Percentiles rank a stretch among this genome's conserved stretches.
These are phyloP conservation scores for Candida tetrigidarum DNA, from an alignment of 1,139 yeast genomes.

Conservation along the genomic window DNA sequence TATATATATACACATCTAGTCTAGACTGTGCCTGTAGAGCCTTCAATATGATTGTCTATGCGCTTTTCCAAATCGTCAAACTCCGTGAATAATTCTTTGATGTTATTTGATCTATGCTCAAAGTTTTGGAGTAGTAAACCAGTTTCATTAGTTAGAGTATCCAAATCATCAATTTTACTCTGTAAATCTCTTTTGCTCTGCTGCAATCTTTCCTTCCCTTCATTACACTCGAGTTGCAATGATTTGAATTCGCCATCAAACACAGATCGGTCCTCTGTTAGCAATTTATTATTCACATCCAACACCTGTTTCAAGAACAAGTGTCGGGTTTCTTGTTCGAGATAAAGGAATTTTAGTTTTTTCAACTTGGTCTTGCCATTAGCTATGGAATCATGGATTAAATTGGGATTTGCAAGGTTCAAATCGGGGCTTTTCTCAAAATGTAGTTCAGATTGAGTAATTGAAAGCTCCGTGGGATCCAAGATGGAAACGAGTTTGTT, in stretches of 20 bases:
- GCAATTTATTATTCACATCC: background rate
- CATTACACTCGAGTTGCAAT: slow-evolving; percentile 5
- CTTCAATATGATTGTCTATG: slow-evolving; percentile 2
- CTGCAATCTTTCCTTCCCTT: slow-evolving; percentile 7
- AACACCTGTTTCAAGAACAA: slow-evolving; percentile 50
- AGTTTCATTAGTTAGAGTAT: slow-evolving; percentile 5
- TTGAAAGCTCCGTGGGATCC: background rate
- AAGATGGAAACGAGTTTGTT: background rate
- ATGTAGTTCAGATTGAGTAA: slow-evolving; percentile 7
- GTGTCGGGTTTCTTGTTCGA: slow-evolving; percentile 72
- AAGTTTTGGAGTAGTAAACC: slow-evolving; percentile 3
- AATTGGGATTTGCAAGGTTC: slow-evolving; percentile 24
- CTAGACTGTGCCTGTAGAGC: background rate
- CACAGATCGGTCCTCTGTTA: background rate
- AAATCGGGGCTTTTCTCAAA: slow-evolving; percentile 1
- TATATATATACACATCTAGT: background rate
- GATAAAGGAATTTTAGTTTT: slow-evolving; percentile 59
- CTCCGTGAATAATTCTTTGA: background rate
- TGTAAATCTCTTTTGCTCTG: slow-evolving; percentile 9
- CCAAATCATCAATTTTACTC: slow-evolving; percentile 6
- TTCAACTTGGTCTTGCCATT: slow-evolving; percentile 44
- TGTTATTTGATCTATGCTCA: background rate
- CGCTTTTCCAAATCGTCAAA: slow-evolving; percentile 2
- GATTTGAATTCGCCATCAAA: slow-evolving; percentile 7
- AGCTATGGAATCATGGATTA: slow-evolving; percentile 33